Evolutionary conservation across 2,329 filamentous ascomycete genomes (phyloP).

Genomic region (Elsinoe australis): DNA sequence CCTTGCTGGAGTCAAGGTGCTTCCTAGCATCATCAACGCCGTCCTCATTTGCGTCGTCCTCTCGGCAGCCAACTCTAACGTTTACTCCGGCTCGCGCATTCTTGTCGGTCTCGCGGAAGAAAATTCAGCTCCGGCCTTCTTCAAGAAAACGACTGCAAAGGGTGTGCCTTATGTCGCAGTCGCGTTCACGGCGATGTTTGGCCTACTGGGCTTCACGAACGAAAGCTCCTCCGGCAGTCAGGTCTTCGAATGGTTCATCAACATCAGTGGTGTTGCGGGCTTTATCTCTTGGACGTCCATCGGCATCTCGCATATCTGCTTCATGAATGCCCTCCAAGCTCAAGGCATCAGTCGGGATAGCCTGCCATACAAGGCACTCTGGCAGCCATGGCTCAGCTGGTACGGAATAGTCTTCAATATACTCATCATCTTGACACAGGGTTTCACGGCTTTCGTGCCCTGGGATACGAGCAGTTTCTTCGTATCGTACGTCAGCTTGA

Average conservation of each 20-base stretch:
- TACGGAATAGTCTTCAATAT: conserved; percentile 60
- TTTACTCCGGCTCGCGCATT: conserved; percentile 60
- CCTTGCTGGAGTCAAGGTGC: conserved; percentile 51
- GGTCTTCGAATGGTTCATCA: conserved; percentile 66
- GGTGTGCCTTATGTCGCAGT: conserved; percentile 42
- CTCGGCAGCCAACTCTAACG: conserved; percentile 41
- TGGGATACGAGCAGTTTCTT: conserved; percentile 67
- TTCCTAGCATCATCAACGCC: conserved; percentile 59
- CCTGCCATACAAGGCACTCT: conserved; percentile 61
- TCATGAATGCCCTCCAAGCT: conserved; percentile 58
- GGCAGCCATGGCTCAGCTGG: conserved; percentile 56
- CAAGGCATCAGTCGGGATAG: conserved; percentile 61
- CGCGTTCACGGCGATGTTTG: conserved; percentile 44
- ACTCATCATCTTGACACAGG: conserved; percentile 43
- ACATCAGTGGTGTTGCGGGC: conserved; percentile 42
- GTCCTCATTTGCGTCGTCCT: conserved; percentile 56
- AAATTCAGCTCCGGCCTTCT: conserved; percentile 37
- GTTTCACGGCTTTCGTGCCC: conserved; percentile 38
- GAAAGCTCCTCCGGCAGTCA: conserved; percentile 57
- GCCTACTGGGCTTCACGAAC: conserved; percentile 66
- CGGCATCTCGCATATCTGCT: conserved; percentile 61
- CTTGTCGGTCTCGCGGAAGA: conserved; percentile 56
- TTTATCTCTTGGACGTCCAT: conserved; percentile 67
- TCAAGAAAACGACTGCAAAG: conserved; percentile 35
- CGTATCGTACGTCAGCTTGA: conserved; percentile 66